Evolutionary conservation across 306 rosid genomes (phyloP).

Genomic region (Quercus robur): DNA sequence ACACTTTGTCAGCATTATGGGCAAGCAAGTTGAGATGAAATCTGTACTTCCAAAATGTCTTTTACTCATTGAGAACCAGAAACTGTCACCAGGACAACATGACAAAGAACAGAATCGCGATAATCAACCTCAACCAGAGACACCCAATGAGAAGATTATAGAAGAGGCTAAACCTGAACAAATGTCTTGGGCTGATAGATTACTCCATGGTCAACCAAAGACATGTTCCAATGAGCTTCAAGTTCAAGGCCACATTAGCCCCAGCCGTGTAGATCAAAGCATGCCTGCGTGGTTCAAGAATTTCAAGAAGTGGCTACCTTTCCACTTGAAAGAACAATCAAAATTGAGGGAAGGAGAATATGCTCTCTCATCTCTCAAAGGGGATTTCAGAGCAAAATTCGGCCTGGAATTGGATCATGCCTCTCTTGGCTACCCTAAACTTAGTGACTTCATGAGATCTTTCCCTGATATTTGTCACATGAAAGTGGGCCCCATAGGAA

Average conservation of each 20-base stretch:
- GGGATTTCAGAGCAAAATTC: constrained; percentile 34
- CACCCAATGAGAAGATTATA: background rate
- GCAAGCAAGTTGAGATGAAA: constrained; percentile 39
- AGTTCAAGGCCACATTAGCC: background rate
- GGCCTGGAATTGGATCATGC: constrained; percentile 37
- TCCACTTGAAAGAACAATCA: constrained; percentile 20
- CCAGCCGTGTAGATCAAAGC: background rate
- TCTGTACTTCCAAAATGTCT: constrained; percentile 19
- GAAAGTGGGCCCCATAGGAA: constrained; percentile 17
- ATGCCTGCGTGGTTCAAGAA: constrained; percentile 32
- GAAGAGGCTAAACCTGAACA: constrained; percentile 17
- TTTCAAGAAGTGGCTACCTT: constrained; percentile 44
- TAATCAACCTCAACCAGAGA: constrained; percentile 4
- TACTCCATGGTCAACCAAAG: constrained; percentile 1
- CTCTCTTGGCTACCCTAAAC: constrained; percentile 38
- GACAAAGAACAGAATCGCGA: constrained; percentile 1
- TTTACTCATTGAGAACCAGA: background rate
- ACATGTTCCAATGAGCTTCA: constrained; percentile 12
- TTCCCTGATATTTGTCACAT: constrained; percentile 27
- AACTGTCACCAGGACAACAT: constrained; percentile 12
- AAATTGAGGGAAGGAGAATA: constrained; percentile 28
- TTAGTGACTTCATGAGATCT: constrained; percentile 37
- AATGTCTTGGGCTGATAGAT: constrained; percentile 19
- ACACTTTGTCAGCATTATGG: constrained; percentile 22
- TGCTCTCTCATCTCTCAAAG: constrained; percentile 41